A percentile compares a stretch with the other conserved stretches of the same genome.
Conservation (phyloP, 768 basidiomycete species). For the Auricularia auricula-judae region DNA sequence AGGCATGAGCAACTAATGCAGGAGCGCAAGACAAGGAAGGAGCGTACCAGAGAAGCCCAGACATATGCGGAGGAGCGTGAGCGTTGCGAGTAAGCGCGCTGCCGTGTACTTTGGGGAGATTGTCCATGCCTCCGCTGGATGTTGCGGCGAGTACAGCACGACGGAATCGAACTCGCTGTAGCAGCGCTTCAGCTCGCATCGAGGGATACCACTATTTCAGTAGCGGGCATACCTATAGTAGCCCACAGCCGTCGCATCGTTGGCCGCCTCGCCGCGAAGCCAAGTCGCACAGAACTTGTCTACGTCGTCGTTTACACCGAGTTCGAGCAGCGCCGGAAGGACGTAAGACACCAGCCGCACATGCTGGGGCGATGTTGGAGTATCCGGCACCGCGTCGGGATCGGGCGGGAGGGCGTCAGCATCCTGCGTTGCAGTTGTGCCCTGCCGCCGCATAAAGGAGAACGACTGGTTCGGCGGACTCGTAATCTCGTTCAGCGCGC, state of each 20-base stretch:
- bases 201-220: not conserved
- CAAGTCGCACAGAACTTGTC: conserved; percentile 56
- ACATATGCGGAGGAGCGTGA: conserved; percentile 57
- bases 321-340: conserved; percentile 55
- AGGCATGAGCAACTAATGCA: not conserved
- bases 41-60: conserved; percentile 58
- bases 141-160: conserved; percentile 25
- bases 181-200: not conserved
- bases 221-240: conserved; percentile 31
- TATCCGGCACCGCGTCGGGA: not conserved
- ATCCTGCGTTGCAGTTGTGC: not conserved
- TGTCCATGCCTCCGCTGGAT: conserved; percentile 49
- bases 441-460: conserved; percentile 7
- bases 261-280: conserved; percentile 29
- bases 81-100: conserved; percentile 52
- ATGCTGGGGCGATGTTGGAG: conserved; percentile 10
- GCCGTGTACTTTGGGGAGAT: conserved; percentile 64
- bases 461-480: conserved; percentile 6
- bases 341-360: conserved; percentile 42
- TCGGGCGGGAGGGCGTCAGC: not conserved
- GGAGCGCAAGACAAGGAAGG: not conserved
- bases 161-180: not conserved
- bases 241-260: conserved; percentile 31
- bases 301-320: conserved; percentile 56
- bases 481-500: not conserved